These are phyloP conservation scores for Trifolium repens DNA, from an alignment of 306 rosid species.

Conservation along the genomic window DNA sequence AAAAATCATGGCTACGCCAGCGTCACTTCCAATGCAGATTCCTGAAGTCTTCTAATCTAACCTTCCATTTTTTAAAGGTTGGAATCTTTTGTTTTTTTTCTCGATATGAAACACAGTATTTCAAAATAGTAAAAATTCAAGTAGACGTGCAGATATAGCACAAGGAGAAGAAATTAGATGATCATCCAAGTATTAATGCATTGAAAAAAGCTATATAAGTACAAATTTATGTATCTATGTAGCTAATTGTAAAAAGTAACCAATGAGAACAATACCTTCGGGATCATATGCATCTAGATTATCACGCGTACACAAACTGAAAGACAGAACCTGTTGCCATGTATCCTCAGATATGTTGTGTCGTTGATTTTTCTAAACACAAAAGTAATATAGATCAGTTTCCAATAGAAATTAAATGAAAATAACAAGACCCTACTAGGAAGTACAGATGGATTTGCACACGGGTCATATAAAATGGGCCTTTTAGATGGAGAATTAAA, in stretches of 20 bases:
- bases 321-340: constrained; percentile 95
- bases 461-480: constrained; percentile 2
- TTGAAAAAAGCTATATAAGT: constrained; percentile 15
- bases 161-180: constrained; percentile 12
- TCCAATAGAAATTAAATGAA: constrained; percentile 30
- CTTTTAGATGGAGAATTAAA: constrained; percentile 14
- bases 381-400: constrained; percentile 50
- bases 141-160: constrained; percentile 16
- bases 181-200: constrained; percentile 22
- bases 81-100: background rate
- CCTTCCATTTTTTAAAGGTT: constrained; percentile 14
- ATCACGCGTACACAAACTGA: constrained; percentile 88
- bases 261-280: constrained; percentile 66
- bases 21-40: constrained; percentile 11
- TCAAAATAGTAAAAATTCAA: constrained; percentile 2
- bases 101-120: constrained; percentile 1
- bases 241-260: constrained; percentile 20
- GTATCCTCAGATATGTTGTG: constrained; percentile 97
- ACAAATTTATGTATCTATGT: constrained; percentile 10
- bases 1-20: background rate
- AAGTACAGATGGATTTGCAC: constrained; percentile 27
- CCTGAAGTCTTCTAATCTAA: constrained; percentile 6
- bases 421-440: constrained; percentile 24
- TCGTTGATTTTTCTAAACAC: constrained; percentile 81
- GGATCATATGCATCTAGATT: constrained; percentile 93